A percentile compares a stretch with the other conserved stretches of the same genome.
Conservation (phyloP, 495 filamentous ascomycete genomes). For the Clavariopsis aquatica region DNA sequence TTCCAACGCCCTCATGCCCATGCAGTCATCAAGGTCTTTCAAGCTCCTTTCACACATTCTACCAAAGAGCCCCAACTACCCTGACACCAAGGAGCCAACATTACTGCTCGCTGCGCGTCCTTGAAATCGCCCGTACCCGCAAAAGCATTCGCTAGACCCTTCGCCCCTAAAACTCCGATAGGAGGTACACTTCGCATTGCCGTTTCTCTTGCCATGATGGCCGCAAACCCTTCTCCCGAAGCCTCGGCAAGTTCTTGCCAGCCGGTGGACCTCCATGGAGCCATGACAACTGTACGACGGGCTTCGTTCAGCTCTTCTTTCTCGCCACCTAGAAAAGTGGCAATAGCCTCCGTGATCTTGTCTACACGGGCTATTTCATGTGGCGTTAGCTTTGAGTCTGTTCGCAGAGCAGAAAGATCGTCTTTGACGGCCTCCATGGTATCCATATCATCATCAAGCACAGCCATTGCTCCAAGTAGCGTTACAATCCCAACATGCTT, state of each 20-base stretch:
- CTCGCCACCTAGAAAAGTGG: slow-evolving; percentile 45
- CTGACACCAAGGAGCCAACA: slow-evolving; percentile 77
- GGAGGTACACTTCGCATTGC: slow-evolving; percentile 74
- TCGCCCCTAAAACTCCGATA: slow-evolving; percentile 63
- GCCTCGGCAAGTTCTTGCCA: slow-evolving; percentile 70
- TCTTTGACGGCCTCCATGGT: slow-evolving; percentile 76
- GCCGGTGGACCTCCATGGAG: slow-evolving; percentile 70
- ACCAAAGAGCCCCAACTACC: slow-evolving; percentile 62
- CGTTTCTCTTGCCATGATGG: slow-evolving; percentile 78
- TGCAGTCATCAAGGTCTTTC: no score
- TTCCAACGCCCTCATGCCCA: no score
- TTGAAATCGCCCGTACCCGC: slow-evolving; percentile 68
- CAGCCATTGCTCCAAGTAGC: slow-evolving; percentile 77
- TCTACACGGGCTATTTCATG: slow-evolving; percentile 56
- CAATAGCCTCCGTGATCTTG: slow-evolving; percentile 59
- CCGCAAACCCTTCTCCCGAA: slow-evolving; percentile 57
- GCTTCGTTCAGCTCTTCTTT: slow-evolving; percentile 37
- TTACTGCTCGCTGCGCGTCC: slow-evolving; percentile 74
- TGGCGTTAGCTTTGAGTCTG: slow-evolving; percentile 56
- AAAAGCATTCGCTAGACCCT: slow-evolving; percentile 72
- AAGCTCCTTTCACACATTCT: slow-evolving; percentile 14
- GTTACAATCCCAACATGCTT: slow-evolving; percentile 75
- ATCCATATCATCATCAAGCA: slow-evolving; percentile 76
- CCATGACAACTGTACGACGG: slow-evolving; percentile 65
- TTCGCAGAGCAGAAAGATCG: slow-evolving; percentile 71